Evolutionary conservation across 108 stramenopile genomes (phyloP), one percentile per base, ranked within the genome.

Genomic region (Tribonema minus): DNA sequence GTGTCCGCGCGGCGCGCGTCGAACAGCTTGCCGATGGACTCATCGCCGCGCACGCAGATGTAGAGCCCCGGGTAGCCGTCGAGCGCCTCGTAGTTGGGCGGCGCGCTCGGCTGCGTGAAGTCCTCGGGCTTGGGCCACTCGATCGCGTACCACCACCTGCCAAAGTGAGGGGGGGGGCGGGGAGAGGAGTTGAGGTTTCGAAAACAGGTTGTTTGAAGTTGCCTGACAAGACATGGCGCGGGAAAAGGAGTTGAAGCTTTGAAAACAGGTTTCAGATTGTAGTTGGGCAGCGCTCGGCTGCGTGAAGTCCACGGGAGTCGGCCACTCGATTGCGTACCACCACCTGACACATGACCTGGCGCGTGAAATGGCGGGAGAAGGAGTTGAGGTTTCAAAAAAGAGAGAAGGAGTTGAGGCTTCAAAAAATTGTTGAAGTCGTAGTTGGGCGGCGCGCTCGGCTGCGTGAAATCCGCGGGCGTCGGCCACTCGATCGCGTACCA

Each of bases 21-120:
- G 46, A 81, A 39, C 1, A 59, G 69, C 25, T 81, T 62, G 70
- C 80, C 80, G n/a, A 81, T 72, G 46, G 23, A 6, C n/a, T 62
- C 29, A 15, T 70, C 80, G 28, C 80, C 69, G 54, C 65, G 75
- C 2, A 82, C 72, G 68, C 92, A 91, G 33, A 97, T 86, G 81
- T 86, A 97, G 3, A 97, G 92, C 9, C 96, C 96, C 2, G 94
- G 93, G 72, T 94, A 94, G 1, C 94, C 96, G 70, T 95, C 93
- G 60, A 97, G 84, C 32, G 91, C 86, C 78, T 94, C 94, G 71
- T 91, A 95, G 38, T 87, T 64, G 39, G 76, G 61, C 0, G 94
- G 94, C n/a, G n/a, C n/a, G n/a, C n/a, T n/a, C 2, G 82, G 67
- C 26, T 40, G 64, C 5, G 33, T 64, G 30, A 71, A 23, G 33